Evolutionary conservation across 2,329 filamentous ascomycete species (phyloP), one percentile per base, ranked within the genome.

Genomic region (Aspergillus sp.): DNA sequence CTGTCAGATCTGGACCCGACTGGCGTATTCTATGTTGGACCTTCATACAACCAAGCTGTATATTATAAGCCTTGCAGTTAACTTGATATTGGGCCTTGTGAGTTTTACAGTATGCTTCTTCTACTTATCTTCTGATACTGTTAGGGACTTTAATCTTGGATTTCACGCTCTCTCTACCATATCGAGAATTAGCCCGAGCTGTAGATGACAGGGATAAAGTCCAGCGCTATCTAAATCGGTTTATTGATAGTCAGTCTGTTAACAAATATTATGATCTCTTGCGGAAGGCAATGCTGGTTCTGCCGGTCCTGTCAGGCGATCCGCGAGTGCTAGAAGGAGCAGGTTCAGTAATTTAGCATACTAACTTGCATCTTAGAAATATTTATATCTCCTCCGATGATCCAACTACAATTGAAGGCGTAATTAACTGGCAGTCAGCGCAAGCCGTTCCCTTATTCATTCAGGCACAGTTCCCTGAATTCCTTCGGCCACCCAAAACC

Each of bases 361-460:
- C 60, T 17, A 57, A 69, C 47, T 50, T 70, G 15, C 53, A 69
- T 53, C 48, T 67, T 13, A 58, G 64, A 30, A 66, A 70, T 56
- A 67, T 70, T 15, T 68, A 62, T 38, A 61, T 68, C 24, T 62
- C 61, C 4, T 9, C 53, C 1, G 54, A 66, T 34, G 56, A 65
- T 36, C 57, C 60, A 26, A 66, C 60, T 43, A 50, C 36, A 1
- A 65, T 70, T 51, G 49, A 63, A 55, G 61, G 63, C 13, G 62
- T 68, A 13, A 68, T 70, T 32, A 64, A 69, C 44, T 70, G 65
- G 67, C 63, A 68, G 30, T 68, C 64, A 38, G 15, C 62, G 26
- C 55, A 59, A 15, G 20, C 61, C 20, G 48, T 51, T 17, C 69
- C 69, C 43, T 22, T 65, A 24, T 66, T 70, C 26, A 38, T 66